These are phyloP conservation scores for Fusarium buxicola DNA, from an alignment of 2,329 filamentous ascomycete species.

Conservation along the genomic window DNA sequence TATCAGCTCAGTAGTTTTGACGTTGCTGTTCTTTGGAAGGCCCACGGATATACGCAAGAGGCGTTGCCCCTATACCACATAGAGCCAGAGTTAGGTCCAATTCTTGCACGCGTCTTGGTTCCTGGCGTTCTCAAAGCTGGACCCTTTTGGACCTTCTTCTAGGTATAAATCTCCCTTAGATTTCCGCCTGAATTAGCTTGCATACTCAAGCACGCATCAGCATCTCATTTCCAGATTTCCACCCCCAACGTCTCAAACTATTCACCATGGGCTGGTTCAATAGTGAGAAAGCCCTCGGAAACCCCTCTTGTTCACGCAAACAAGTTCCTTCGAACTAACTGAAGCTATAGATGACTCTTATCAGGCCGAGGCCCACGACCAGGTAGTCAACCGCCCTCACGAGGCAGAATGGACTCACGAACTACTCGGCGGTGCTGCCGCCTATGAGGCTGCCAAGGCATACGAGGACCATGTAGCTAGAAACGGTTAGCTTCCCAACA, in stretches of 20 bases:
- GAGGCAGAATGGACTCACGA: slow-evolving; percentile 49
- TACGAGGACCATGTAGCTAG: slow-evolving; percentile 47
- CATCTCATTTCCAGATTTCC: background rate
- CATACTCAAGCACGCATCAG: background rate
- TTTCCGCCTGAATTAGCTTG: background rate
- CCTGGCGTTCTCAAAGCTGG: background rate
- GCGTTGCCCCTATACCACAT: background rate
- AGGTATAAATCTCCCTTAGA: slow-evolving; percentile 14
- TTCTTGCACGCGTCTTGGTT: slow-evolving; percentile 4
- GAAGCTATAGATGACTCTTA: slow-evolving; percentile 34
- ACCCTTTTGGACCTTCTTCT: slow-evolving; percentile 4
- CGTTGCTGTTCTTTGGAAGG: background rate
- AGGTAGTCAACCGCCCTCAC: slow-evolving; percentile 43
- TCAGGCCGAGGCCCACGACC: slow-evolving; percentile 43
- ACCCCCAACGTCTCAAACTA: background rate
- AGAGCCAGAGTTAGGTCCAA: slow-evolving; percentile 1
- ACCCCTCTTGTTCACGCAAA: background rate
- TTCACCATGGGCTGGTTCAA: slow-evolving; percentile 33
- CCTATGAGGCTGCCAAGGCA: slow-evolving; percentile 48
- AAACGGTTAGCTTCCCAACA: slow-evolving; percentile 32
- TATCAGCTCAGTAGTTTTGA: background rate
- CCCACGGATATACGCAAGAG: slow-evolving; percentile 9
- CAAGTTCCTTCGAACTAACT: background rate
- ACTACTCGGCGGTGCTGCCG: slow-evolving; percentile 48
- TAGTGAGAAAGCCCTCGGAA: background rate